These are phyloP conservation scores for Candida takata DNA, from an alignment of 805 yeast genomes.

Conservation along the genomic window DNA sequence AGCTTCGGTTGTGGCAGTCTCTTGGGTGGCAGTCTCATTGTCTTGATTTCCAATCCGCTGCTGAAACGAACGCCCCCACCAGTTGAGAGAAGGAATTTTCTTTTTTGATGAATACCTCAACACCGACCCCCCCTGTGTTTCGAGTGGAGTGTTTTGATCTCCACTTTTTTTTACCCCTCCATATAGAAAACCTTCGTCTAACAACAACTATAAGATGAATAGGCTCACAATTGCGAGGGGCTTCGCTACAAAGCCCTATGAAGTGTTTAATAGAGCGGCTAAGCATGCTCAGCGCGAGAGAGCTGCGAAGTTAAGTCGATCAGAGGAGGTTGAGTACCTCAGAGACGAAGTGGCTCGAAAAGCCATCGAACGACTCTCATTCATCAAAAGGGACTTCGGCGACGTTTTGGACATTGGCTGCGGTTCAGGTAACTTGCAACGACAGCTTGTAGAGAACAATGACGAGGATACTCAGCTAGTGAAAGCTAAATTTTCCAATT, in stretches of 20 bases:
- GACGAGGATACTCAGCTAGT: slow-evolving; percentile 49
- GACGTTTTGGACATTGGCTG: slow-evolving; percentile 67
- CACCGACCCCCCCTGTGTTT: too few species aligned
- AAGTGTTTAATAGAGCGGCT: slow-evolving; percentile 57
- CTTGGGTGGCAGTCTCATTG: too few species aligned
- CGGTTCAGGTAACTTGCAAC: slow-evolving; percentile 58
- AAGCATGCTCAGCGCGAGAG: slow-evolving; percentile 55
- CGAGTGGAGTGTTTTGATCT: too few species aligned
- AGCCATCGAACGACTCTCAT: slow-evolving; percentile 68
- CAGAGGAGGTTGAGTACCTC: slow-evolving; percentile 60
- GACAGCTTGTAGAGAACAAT: slow-evolving; percentile 23
- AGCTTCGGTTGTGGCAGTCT: too few species aligned
- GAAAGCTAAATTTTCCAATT: slow-evolving; percentile 37
- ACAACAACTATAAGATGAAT: too few species aligned
- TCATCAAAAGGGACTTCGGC: slow-evolving; percentile 57
- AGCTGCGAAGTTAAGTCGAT: slow-evolving; percentile 39
- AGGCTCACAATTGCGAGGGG: not conserved
- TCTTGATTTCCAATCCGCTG: too few species aligned
- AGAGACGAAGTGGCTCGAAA: slow-evolving; percentile 68
- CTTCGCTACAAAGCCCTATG: slow-evolving; percentile 16
- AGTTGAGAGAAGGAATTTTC: too few species aligned
- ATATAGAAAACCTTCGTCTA: too few species aligned
- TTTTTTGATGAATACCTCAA: too few species aligned
- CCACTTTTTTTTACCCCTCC: too few species aligned
- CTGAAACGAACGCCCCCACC: too few species aligned